phyloP scores from a whole-genome alignment of 805 yeast species.

The Teunomyces kruisii region DNA sequence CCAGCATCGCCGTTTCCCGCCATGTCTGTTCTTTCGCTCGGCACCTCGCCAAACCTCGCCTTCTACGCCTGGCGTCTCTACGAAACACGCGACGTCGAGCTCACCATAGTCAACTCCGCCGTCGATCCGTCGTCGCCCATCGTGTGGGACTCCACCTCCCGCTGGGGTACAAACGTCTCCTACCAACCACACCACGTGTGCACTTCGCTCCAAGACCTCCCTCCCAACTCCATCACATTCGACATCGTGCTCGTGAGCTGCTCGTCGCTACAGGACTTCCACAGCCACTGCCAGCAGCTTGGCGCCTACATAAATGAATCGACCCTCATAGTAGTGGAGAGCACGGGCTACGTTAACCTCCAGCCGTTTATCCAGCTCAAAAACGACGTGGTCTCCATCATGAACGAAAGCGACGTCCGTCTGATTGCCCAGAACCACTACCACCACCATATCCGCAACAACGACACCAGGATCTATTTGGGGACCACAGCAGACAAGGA shows the following conservation, averaged over 20 bases:
- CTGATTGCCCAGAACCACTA: constrained; percentile 23
- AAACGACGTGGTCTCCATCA: constrained; percentile 49
- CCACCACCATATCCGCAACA: constrained; percentile 35
- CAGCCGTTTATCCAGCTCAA: constrained; percentile 63
- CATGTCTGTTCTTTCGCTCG: constrained; percentile 20
- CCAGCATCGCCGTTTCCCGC: background rate
- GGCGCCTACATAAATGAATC: constrained; percentile 26
- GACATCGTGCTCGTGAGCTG: constrained; percentile 38
- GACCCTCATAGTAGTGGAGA: constrained; percentile 62
- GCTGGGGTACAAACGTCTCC: constrained; percentile 3
- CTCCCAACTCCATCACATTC: constrained; percentile 17
- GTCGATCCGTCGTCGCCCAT: constrained; percentile 14
- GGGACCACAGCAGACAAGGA: constrained; percentile 21
- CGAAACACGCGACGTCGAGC: constrained; percentile 37
- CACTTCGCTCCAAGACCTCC: constrained; percentile 12
- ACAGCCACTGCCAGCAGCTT: constrained; percentile 23
- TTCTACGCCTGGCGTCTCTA: constrained; percentile 61
- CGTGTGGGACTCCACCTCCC: constrained; percentile 16
- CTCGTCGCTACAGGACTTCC: constrained; percentile 40
- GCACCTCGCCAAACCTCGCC: constrained; percentile 56
- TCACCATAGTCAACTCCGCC: constrained; percentile 39
- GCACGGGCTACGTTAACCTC: constrained; percentile 68
- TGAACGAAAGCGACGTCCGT: constrained; percentile 63
- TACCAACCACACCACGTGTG: constrained; percentile 17
- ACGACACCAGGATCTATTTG: constrained; percentile 46